phyloP scores from a whole-genome alignment of 768 basidiomycete species.

The Leucogyrophana mollusca region DNA sequence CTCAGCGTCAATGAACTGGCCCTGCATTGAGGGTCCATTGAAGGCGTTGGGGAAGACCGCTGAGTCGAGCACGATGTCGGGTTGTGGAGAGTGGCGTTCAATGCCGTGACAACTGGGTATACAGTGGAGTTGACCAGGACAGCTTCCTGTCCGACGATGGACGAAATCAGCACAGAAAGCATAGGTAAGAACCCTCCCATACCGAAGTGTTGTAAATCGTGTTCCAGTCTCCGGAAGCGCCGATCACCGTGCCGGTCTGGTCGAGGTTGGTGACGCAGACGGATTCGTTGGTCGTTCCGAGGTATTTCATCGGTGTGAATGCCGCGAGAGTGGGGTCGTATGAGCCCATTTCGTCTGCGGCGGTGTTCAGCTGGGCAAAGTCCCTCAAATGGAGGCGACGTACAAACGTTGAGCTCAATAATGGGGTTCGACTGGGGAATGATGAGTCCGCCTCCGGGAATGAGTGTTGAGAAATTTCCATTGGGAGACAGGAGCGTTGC shows the following conservation, averaged over 20 bases:
- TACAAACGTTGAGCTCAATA: constrained; percentile 23
- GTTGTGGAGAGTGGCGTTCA: constrained; percentile 9
- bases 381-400: constrained; percentile 3
- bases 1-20: constrained; percentile 16
- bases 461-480: constrained; percentile 11
- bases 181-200: not conserved
- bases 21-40: constrained; percentile 15
- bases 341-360: constrained; percentile 22
- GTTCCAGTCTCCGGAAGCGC: constrained; percentile 12
- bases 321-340: constrained; percentile 34
- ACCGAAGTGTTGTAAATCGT: constrained; percentile 6
- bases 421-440: constrained; percentile 23
- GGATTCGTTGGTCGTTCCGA: constrained; percentile 7
- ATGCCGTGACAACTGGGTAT: not conserved
- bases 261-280: constrained; percentile 16
- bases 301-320: constrained; percentile 36
- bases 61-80: constrained; percentile 11
- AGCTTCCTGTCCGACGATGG: not conserved
- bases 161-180: not conserved
- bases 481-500: constrained; percentile 18
- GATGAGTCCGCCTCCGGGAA: constrained; percentile 10
- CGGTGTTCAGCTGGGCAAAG: not conserved
- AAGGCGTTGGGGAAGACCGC: constrained; percentile 25
- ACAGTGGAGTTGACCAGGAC: not conserved
- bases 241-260: constrained; percentile 24